Evolutionary conservation across 2,329 filamentous ascomycete genomes (phyloP).

Genomic region (Cryphonectria japonica): DNA sequence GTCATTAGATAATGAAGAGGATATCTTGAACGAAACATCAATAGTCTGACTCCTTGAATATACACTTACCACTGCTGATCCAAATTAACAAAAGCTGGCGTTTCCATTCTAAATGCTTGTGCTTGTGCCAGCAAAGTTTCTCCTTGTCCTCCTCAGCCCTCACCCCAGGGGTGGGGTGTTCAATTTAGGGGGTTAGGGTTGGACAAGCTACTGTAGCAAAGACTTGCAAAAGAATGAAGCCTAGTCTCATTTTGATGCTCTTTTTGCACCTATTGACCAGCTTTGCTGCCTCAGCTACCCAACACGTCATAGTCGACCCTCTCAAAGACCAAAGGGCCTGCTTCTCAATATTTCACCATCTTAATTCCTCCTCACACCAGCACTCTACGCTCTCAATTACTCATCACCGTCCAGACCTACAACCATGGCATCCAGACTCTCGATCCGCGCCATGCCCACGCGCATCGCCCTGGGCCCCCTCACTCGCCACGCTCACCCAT

Average conservation of each 20-base stretch:
- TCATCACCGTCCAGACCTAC: background rate
- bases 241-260: background rate
- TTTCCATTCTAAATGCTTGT: too few relatives aligned
- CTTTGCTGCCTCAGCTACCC: background rate
- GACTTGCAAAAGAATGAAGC: background rate
- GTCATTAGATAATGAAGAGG: too few relatives aligned
- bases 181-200: background rate
- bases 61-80: too few relatives aligned
- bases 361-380: background rate
- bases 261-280: background rate
- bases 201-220: background rate
- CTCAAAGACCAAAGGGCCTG: background rate
- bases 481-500: background rate
- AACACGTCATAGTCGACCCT: background rate
- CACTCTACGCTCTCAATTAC: background rate
- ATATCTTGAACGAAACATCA: too few relatives aligned
- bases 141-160: too few relatives aligned
- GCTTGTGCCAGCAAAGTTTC: too few relatives aligned
- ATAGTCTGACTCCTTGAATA: too few relatives aligned
- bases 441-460: background rate
- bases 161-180: too few relatives aligned
- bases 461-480: background rate
- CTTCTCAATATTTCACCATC: background rate
- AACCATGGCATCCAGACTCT: constrained; percentile 8
- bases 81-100: too few relatives aligned